Conservation (phyloP, 768 basidiomycete species). For the Podaxis mareebaensis region DNA sequence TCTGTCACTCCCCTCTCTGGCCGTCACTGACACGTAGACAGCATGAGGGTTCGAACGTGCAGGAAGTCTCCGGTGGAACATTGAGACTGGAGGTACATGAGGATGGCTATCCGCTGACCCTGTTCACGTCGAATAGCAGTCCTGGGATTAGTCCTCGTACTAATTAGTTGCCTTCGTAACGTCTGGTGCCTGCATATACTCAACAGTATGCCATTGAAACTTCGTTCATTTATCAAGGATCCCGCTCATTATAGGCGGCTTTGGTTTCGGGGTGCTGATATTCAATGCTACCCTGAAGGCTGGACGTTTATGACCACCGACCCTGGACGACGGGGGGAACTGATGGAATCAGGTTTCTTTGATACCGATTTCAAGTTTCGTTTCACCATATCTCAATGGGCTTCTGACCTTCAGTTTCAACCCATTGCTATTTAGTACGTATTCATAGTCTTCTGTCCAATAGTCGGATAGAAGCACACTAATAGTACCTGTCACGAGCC, state of each 20-base stretch:
- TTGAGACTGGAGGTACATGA: not conserved
- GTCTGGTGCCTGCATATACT: not conserved
- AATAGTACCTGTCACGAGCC: too few species aligned
- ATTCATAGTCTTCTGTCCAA: too few species aligned
- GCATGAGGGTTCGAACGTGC: not conserved
- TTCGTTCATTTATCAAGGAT: not conserved
- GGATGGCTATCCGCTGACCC: not conserved
- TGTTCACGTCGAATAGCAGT: not conserved
- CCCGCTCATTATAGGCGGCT: not conserved
- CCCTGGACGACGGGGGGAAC: not conserved
- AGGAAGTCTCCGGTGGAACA: not conserved
- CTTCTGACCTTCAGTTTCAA: too few species aligned
- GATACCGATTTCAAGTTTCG: not conserved
- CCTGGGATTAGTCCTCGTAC: not conserved
- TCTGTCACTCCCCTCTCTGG: not conserved
- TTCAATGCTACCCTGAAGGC: not conserved
- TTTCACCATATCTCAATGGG: too few species aligned
- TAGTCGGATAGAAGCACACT: too few species aligned
- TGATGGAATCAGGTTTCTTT: not conserved
- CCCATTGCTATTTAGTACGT: too few species aligned
- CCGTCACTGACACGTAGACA: not conserved
- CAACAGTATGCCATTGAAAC: not conserved
- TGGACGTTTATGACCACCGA: not conserved
- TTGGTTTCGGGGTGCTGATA: not conserved
- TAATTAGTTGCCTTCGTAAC: not conserved